phyloP scores from a whole-genome alignment of 495 filamentous ascomycete genomes.

The Massariosphaeria phaeospora region DNA sequence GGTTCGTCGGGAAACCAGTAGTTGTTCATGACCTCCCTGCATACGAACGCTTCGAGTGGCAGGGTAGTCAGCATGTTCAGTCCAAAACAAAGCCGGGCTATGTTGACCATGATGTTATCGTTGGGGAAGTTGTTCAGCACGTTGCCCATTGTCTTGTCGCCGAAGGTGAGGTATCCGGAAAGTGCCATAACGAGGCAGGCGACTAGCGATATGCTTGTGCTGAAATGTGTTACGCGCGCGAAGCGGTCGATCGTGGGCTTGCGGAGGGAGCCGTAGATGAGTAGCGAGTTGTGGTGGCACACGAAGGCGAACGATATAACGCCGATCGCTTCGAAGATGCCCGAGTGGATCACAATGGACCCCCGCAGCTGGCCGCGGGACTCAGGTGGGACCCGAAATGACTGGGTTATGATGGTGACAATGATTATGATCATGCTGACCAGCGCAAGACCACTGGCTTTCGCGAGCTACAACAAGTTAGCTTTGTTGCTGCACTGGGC shows the following conservation, averaged over 20 bases:
- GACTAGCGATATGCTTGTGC: slow-evolving; percentile 78
- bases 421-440: slow-evolving; percentile 89
- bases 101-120: slow-evolving; percentile 85
- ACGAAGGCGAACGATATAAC: slow-evolving; percentile 97
- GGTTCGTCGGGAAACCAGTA: slow-evolving; percentile 83
- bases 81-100: slow-evolving; percentile 87
- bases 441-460: slow-evolving; percentile 86
- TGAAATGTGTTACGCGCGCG: slow-evolving; percentile 84
- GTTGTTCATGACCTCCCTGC: slow-evolving; percentile 90
- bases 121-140: slow-evolving; percentile 95
- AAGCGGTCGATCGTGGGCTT: slow-evolving; percentile 94
- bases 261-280: slow-evolving; percentile 94
- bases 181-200: slow-evolving; percentile 87
- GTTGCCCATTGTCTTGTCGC: slow-evolving; percentile 85
- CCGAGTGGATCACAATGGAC: slow-evolving; percentile 67
- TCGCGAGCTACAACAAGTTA: slow-evolving; percentile 65
- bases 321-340: slow-evolving; percentile 90
- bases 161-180: slow-evolving; percentile 86
- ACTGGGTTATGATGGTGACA: slow-evolving; percentile 82
- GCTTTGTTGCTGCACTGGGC: slow-evolving; percentile 3
- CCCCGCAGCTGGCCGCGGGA: slow-evolving; percentile 62
- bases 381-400: slow-evolving; percentile 63
- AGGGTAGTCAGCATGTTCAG: slow-evolving; percentile 98
- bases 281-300: slow-evolving; percentile 91
- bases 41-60: slow-evolving; percentile 94